phyloP scores from a whole-genome alignment of 768 basidiomycete species.

The Phlegmacium glaucopus region DNA sequence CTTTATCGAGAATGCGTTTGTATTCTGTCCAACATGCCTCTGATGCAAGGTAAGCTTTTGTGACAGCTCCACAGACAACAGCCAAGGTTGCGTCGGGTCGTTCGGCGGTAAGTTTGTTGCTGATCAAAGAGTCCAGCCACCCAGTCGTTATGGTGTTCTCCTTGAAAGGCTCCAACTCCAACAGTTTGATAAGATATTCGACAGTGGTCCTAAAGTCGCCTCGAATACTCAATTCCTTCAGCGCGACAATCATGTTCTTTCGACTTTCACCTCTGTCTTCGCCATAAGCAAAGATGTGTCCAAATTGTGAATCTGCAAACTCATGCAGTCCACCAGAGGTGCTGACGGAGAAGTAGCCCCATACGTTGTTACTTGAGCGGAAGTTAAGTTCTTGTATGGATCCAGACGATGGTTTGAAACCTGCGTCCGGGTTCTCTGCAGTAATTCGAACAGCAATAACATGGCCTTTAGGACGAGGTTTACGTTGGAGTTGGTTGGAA shows the following conservation, averaged over 20 bases:
- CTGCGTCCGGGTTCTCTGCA: constrained; percentile 98
- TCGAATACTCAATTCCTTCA: constrained; percentile 97
- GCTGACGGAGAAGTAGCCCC: constrained; percentile 99
- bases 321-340: constrained; percentile 97
- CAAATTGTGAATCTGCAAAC: constrained; percentile 98
- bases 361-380: constrained; percentile 98
- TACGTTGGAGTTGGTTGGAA: constrained; percentile 84
- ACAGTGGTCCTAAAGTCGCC: constrained; percentile 99
- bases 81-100: constrained; percentile 91
- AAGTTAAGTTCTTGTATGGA: constrained; percentile 98
- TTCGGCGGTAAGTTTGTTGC: constrained; percentile 95
- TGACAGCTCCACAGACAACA: constrained; percentile 93
- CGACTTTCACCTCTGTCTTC: constrained; percentile 92
- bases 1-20: constrained; percentile 94
- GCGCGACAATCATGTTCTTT: constrained; percentile 99
- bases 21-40: constrained; percentile 92
- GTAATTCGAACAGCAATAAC: constrained; percentile 99
- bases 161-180: constrained; percentile 94
- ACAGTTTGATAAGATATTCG: constrained; percentile 97
- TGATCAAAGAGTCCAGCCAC: constrained; percentile 97
- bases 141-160: constrained; percentile 98
- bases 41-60: constrained; percentile 89
- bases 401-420: constrained; percentile 98
- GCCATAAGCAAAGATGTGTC: constrained; percentile 98
- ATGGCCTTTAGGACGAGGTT: constrained; percentile 95